Conservation (phyloP, 139 green algal species). For the Chlamydomonas sp. region DNA sequence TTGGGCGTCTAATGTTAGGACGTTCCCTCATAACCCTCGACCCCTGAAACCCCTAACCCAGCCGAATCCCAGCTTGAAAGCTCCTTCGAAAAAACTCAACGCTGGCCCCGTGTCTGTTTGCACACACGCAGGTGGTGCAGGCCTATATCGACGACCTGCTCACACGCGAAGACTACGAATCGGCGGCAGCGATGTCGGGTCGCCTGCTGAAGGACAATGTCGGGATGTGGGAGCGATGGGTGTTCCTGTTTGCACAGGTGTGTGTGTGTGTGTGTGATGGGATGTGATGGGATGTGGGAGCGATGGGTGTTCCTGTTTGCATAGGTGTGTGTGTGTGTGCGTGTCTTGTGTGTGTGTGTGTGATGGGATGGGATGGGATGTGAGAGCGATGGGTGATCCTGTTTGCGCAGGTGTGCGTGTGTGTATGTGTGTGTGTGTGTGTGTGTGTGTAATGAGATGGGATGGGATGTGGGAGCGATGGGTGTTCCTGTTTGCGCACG, state of each 20-base stretch:
- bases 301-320: slow-evolving; percentile 57
- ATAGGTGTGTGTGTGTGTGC: too few relatives aligned
- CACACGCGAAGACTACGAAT: slow-evolving; percentile 18
- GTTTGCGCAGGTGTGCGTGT: too few relatives aligned
- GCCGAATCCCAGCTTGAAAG: too few relatives aligned
- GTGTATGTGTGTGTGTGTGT: too few relatives aligned
- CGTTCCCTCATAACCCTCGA: too few relatives aligned
- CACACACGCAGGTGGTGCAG: slow-evolving; percentile 23
- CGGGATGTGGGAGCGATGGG: slow-evolving; percentile 30
- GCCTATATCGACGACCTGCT: slow-evolving; percentile 36
- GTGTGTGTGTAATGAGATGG: too few relatives aligned
- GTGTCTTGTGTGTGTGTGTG: too few relatives aligned
- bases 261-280: too few relatives aligned
- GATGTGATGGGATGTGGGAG: slow-evolving; percentile 27
- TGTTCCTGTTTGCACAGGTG: slow-evolving; percentile 66
- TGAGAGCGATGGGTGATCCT: slow-evolving; percentile 46
- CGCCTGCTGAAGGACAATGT: slow-evolving; percentile 44
- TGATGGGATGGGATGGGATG: slow-evolving; percentile 23
- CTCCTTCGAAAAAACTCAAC: too few relatives aligned
- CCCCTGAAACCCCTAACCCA: too few relatives aligned
- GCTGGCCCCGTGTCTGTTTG: too few relatives aligned
- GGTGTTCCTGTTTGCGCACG: slow-evolving; percentile 61
- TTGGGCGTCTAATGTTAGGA: too few relatives aligned
- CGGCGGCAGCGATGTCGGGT: slow-evolving; percentile 21
- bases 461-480: slow-evolving; percentile 30